Percentiles rank a stretch among this genome's conserved stretches.
Evolutionary conservation across 208 protist genomes (phyloP).

Genomic region (Trypanosoma cruzi): DNA sequence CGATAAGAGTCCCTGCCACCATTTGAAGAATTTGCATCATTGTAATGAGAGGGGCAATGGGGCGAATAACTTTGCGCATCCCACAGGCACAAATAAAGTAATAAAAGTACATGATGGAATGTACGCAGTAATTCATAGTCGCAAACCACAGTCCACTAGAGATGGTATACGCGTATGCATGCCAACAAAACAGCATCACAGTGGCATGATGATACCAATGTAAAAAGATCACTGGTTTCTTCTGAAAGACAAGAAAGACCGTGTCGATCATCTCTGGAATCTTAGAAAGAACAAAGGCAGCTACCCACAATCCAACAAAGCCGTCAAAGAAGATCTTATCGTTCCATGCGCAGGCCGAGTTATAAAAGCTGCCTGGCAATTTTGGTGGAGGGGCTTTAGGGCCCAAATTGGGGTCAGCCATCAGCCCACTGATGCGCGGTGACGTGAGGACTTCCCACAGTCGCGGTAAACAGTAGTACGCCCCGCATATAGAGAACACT

Average conservation of each 20-base stretch:
- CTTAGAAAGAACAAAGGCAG: slow-evolving; percentile 71
- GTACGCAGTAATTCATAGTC: slow-evolving; percentile 93
- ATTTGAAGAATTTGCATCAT: slow-evolving; percentile 92
- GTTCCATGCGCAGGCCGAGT: slow-evolving; percentile 52
- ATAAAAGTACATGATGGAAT: slow-evolving; percentile 95
- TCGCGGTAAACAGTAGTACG: slow-evolving; percentile 54
- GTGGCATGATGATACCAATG: slow-evolving; percentile 95
- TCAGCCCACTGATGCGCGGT: slow-evolving; percentile 29
- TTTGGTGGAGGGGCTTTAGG: slow-evolving; percentile 19
- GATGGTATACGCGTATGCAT: slow-evolving; percentile 57
- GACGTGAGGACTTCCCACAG: slow-evolving; percentile 39
- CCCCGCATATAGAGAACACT: slow-evolving; percentile 71
- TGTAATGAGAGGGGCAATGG: slow-evolving; percentile 84
- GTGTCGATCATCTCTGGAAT: slow-evolving; percentile 80
- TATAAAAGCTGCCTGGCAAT: slow-evolving; percentile 46
- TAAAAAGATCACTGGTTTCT: slow-evolving; percentile 82
- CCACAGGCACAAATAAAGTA: slow-evolving; percentile 76
- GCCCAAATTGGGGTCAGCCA: slow-evolving; percentile 13
- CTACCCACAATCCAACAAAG: slow-evolving; percentile 56
- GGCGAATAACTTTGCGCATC: slow-evolving; percentile 52
- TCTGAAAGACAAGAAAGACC: slow-evolving; percentile 77
- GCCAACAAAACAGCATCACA: slow-evolving; percentile 93
- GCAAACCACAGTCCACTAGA: slow-evolving; percentile 74
- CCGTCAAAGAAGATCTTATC: slow-evolving; percentile 58
- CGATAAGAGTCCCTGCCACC: slow-evolving; percentile 84